Evolutionary conservation across 106 monocot genomes (phyloP).

Genomic region (Dendrobium nobile): DNA sequence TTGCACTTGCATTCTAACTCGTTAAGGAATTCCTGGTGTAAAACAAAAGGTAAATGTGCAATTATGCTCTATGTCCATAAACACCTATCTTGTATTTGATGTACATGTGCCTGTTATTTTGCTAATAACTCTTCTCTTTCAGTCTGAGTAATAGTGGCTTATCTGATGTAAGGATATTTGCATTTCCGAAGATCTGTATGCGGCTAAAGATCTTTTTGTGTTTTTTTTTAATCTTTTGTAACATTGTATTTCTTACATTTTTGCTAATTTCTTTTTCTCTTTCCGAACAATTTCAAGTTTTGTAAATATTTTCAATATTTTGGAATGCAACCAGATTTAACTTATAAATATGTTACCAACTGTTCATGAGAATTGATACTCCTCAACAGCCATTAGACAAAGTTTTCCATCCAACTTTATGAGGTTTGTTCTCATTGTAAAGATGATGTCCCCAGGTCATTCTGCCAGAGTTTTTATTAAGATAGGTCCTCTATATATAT

Average conservation of each 20-base stretch:
- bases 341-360: not conserved
- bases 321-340: not conserved
- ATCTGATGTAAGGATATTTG: not conserved
- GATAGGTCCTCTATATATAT: too few relatives aligned
- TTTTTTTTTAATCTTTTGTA: not conserved
- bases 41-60: conserved; percentile 1
- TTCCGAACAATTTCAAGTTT: not conserved
- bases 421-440: too few relatives aligned
- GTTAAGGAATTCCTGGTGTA: not conserved
- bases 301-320: not conserved
- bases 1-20: not conserved
- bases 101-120: not conserved
- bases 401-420: too few relatives aligned
- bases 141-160: not conserved
- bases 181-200: not conserved
- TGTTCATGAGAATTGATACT: not conserved
- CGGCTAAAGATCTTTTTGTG: not conserved
- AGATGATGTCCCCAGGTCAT: too few relatives aligned
- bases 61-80: not conserved
- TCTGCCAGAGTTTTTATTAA: too few relatives aligned
- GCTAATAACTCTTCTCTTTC: conserved; percentile 1
- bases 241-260: not conserved
- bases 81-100: not conserved
- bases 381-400: too few relatives aligned
- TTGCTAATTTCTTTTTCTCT: not conserved